Evolutionary conservation across 306 rosid genomes (phyloP).

Genomic region (Fragaria ananassa): DNA sequence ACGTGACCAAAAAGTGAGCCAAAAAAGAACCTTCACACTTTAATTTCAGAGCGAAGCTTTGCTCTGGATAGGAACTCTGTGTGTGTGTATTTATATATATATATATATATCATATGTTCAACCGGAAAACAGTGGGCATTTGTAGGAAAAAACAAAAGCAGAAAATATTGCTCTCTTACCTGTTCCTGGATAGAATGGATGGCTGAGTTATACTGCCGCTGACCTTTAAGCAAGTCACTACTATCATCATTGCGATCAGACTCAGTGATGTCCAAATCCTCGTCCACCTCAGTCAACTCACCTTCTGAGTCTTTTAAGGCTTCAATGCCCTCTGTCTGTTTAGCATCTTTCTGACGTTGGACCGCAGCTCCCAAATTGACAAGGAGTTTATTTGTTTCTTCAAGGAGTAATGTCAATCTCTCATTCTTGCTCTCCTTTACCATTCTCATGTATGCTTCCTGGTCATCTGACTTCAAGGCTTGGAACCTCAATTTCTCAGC

Average conservation of each 20-base stretch:
- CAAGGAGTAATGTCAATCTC: slow-evolving; percentile 82
- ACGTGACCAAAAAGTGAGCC: no score
- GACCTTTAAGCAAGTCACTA: slow-evolving; percentile 96
- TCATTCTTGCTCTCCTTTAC: slow-evolving; percentile 99
- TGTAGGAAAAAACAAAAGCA: not conserved
- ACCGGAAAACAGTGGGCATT: not conserved
- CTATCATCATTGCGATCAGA: slow-evolving; percentile 72
- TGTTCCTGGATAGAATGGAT: slow-evolving; percentile 95
- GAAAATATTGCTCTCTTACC: slow-evolving; percentile 35
- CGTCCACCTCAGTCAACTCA: slow-evolving; percentile 75
- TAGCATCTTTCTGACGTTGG: slow-evolving; percentile 92
- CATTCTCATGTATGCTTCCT: slow-evolving; percentile 99
- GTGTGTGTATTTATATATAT: no score
- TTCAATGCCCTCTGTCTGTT: slow-evolving; percentile 72
- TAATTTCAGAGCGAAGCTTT: no score
- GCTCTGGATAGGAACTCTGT: no score
- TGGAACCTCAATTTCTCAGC: slow-evolving; percentile 98
- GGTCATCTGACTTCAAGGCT: slow-evolving; percentile 97
- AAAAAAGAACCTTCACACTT: no score
- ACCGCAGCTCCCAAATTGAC: slow-evolving; percentile 99
- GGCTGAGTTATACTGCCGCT: slow-evolving; percentile 95
- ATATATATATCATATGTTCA: not conserved
- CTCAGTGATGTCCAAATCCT: slow-evolving; percentile 65
- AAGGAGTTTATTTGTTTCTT: slow-evolving; percentile 96
- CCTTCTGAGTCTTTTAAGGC: slow-evolving; percentile 75